These are phyloP conservation scores for Cladosporium sp. DNA, from an alignment of 2,329 filamentous ascomycete species.

Conservation along the genomic window DNA sequence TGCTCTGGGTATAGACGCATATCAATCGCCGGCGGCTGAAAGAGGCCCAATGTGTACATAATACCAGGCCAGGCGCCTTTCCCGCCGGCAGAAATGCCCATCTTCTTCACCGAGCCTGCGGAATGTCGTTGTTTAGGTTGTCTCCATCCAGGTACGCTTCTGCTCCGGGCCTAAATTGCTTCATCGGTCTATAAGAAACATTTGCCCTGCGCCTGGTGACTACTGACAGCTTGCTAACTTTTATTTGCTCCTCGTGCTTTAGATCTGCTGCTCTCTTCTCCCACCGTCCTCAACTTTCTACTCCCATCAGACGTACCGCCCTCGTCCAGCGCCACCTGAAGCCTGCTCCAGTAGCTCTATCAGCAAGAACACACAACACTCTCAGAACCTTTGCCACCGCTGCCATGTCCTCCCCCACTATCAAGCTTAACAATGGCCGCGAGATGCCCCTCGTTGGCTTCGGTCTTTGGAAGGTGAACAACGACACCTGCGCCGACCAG, in stretches of 20 bases:
- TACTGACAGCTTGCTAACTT: slow-evolving; percentile 16
- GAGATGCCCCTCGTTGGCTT: slow-evolving; percentile 73
- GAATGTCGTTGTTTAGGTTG: slow-evolving; percentile 9
- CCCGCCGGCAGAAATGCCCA: slow-evolving; percentile 10
- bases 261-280: slow-evolving; percentile 22
- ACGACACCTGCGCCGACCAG: slow-evolving; percentile 69
- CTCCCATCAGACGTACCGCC: slow-evolving; percentile 14
- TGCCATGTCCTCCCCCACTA: slow-evolving; percentile 33
- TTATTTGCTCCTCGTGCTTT: background rate
- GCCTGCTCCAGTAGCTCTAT: slow-evolving; percentile 7
- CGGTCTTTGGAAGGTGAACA: slow-evolving; percentile 81
- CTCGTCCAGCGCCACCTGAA: slow-evolving; percentile 11
- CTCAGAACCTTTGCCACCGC: slow-evolving; percentile 26
- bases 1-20: slow-evolving; percentile 8
- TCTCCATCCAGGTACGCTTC: slow-evolving; percentile 14
- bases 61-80: slow-evolving; percentile 7
- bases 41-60: slow-evolving; percentile 1
- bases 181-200: slow-evolving; percentile 15
- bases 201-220: slow-evolving; percentile 17
- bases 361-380: slow-evolving; percentile 12
- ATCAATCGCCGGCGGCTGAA: slow-evolving; percentile 7
- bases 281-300: background rate
- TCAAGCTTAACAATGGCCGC: slow-evolving; percentile 42
- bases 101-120: background rate
- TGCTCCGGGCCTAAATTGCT: slow-evolving; percentile 6